Conservation (phyloP, 768 basidiomycete genomes). For the Calocybe gangraenosa region DNA sequence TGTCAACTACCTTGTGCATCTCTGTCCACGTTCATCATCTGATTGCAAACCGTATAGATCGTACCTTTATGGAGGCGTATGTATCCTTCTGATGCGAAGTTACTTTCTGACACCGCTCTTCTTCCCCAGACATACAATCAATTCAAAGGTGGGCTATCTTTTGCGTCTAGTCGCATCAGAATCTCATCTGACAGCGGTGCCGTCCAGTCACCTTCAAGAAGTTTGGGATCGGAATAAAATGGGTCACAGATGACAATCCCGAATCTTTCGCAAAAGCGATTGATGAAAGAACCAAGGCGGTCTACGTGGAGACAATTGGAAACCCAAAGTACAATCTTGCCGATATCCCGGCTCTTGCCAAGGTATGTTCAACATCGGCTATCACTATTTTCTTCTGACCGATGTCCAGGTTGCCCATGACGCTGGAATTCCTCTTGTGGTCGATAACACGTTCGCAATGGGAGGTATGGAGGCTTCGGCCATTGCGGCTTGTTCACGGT, state of each 20-base stretch:
- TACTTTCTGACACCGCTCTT: neutral
- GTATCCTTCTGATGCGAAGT: too few species aligned
- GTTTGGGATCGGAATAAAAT: constrained; percentile 65
- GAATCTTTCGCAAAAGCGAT: constrained; percentile 63
- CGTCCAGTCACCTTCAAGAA: constrained; percentile 61
- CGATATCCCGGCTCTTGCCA: constrained; percentile 65
- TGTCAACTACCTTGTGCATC: too few species aligned
- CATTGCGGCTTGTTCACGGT: constrained; percentile 7
- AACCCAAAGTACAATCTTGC: constrained; percentile 72
- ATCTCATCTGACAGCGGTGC: too few species aligned
- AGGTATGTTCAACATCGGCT: constrained; percentile 34
- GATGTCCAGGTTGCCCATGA: constrained; percentile 63
- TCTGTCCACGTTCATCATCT: neutral
- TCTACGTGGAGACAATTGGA: constrained; percentile 74
- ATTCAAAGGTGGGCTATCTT: constrained; percentile 48
- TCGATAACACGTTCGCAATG: constrained; percentile 79
- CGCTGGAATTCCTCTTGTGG: constrained; percentile 70
- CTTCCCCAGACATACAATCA: constrained; percentile 62
- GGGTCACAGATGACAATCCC: constrained; percentile 55
- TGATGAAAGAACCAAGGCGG: constrained; percentile 73
- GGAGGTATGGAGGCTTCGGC: constrained; percentile 40
- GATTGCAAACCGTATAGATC: constrained; percentile 31
- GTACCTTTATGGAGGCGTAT: constrained; percentile 62
- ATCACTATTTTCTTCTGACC: too few species aligned
- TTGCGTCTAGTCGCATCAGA: too few species aligned